Base-by-base conservation (phyloP, 352 stramenopile species). In the Phytophthora meadii region DNA sequence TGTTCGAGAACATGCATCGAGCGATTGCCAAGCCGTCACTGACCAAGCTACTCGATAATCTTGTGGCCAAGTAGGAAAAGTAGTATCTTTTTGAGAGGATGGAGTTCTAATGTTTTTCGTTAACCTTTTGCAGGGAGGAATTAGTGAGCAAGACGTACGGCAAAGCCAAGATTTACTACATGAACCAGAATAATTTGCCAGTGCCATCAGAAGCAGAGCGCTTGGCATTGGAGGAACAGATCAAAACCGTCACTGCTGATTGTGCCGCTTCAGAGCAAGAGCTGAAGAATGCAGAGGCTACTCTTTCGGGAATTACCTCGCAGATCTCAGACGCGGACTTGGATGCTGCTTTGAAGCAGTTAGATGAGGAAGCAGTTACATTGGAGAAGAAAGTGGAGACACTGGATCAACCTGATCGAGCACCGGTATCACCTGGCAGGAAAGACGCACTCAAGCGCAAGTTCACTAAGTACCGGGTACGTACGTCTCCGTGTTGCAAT, bases 1-100 rank as follows among this genome's bases (percentile, higher is more conserved):
- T 94, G 58, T 94, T 92, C 55, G 86, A 93, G 54, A 94, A 94
- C 60, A 69, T 94, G 70, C 87, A 94, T 53, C 77, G 80, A 19
- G 79, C 61, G 8, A 87, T 94, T 52, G 78, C 82, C 32, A 93
- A 94, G 61, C 72, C 81, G 9, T 82, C 81, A 32, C 65, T 94
- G n/a, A 88, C 81, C 15, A 92, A 88, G 68, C 70, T 92, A 37
- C 68, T 94, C 36, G 87, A 94, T 56, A 82, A 80, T 6, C 82
- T 93, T 14, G 78, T 81, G 8, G 63, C 79, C 47, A 88, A 86
- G 82, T 90, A 76, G 10, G 73, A 37, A 34, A 34, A 34, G 0
- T 34, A 2, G 0, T 8, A 11, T 34, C 8, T 1, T 34, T 34
- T 34, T 34, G 6, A 34, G 2, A 34, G 3, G 30, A 34, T 34